phyloP scores from a whole-genome alignment of 441 rosid genomes.

The Erodium moschatum region DNA sequence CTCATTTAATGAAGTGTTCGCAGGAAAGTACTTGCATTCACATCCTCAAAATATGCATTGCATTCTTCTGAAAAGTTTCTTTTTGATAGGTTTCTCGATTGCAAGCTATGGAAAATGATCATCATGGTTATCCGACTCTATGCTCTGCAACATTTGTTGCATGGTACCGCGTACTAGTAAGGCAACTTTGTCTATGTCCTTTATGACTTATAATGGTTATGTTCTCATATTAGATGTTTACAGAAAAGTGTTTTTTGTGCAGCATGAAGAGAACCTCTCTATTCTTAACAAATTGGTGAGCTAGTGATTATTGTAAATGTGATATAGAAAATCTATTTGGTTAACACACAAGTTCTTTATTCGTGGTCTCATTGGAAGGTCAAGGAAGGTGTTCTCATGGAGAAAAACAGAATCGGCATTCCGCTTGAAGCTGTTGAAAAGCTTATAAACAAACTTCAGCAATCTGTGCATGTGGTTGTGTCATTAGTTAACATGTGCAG shows the following conservation, averaged over 20 bases:
- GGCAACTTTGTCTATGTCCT: constrained; percentile 17
- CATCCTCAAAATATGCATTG: background rate
- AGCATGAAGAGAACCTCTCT: constrained; percentile 72
- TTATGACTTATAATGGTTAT: constrained; percentile 8
- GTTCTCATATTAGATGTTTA: constrained; percentile 14
- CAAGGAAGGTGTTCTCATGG: constrained; percentile 35
- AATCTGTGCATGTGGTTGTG: constrained; percentile 59
- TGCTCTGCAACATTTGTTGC: constrained; percentile 55
- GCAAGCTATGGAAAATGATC: constrained; percentile 30
- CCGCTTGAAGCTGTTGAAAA: constrained; percentile 36
- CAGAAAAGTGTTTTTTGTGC: constrained; percentile 25
- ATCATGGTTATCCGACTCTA: constrained; percentile 49
- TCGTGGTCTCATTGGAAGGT: constrained; percentile 34
- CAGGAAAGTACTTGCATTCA: background rate
- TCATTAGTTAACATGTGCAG: constrained; percentile 64
- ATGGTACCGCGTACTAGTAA: constrained; percentile 73
- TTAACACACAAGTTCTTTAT: constrained; percentile 4
- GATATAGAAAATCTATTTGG: constrained; percentile 3
- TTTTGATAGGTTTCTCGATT: constrained; percentile 37
- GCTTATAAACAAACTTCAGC: constrained; percentile 39
- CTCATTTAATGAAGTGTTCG: background rate
- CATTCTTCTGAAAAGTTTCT: background rate
- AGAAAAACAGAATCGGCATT: constrained; percentile 33
- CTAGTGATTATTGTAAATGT: background rate
- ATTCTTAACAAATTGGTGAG: constrained; percentile 54